Percentiles rank a stretch among this genome's conserved stretches.
Conservation (phyloP, 345 rosid species). For the Populus tremula region DNA sequence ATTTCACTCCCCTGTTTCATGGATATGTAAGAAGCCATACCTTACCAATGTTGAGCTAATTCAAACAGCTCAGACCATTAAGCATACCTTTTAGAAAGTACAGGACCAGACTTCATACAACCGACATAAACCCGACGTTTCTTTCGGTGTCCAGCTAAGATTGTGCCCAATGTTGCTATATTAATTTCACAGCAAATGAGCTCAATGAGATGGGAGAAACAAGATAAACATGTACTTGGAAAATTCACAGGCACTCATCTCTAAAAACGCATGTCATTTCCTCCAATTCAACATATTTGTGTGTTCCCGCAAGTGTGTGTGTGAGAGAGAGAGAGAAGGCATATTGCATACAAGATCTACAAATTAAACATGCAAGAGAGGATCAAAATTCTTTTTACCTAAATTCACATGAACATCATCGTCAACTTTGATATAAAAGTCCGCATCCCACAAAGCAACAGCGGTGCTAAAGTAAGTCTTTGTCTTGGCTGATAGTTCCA, state of each 20-base stretch:
- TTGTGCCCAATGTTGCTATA: slow-evolving; percentile 62
- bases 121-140: slow-evolving; percentile 70
- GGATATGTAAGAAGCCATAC: slow-evolving; percentile 4
- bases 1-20: slow-evolving; percentile 63
- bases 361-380: background rate
- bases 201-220: slow-evolving; percentile 1
- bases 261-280: background rate
- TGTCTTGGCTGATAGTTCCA: slow-evolving; percentile 81
- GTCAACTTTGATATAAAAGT: slow-evolving; percentile 90
- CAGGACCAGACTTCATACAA: slow-evolving; percentile 98
- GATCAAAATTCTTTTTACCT: slow-evolving; percentile 36
- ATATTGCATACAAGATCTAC: background rate
- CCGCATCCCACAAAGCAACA: slow-evolving; percentile 80
- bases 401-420: slow-evolving; percentile 92
- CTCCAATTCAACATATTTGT: background rate
- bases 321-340: background rate
- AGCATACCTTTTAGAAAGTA: slow-evolving; percentile 67
- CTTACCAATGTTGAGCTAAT: background rate
- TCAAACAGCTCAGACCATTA: background rate
- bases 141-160: slow-evolving; percentile 45
- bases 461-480: slow-evolving; percentile 74
- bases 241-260: background rate
- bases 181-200: slow-evolving; percentile 5
- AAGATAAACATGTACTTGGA: background rate
- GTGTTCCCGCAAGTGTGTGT: background rate